These are phyloP conservation scores for Ramichloridium luteum DNA, from an alignment of 2,329 filamentous ascomycete genomes.

Conservation along the genomic window DNA sequence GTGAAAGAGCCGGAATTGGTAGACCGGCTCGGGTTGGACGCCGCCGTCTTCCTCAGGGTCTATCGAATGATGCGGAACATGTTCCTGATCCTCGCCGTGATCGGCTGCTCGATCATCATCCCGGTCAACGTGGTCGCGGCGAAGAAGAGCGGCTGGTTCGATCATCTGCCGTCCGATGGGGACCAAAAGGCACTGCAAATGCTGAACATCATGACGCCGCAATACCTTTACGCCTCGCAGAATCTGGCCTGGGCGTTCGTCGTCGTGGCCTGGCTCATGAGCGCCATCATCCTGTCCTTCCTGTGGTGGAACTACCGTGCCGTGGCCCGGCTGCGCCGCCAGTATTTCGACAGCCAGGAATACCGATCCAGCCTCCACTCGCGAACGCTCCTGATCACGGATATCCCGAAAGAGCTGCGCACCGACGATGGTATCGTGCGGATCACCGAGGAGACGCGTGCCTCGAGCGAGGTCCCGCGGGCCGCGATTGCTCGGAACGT, in stretches of 20 bases:
- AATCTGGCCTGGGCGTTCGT: slow-evolving; percentile 47
- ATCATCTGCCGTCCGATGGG: neutral
- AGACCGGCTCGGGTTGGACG: slow-evolving; percentile 79
- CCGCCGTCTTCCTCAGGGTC: slow-evolving; percentile 79
- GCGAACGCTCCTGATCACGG: slow-evolving; percentile 55
- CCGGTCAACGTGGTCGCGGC: slow-evolving; percentile 51
- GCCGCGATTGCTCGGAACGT: slow-evolving; percentile 84
- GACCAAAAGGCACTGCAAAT: slow-evolving; percentile 22
- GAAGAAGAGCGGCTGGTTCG: slow-evolving; percentile 15
- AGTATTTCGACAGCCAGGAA: slow-evolving; percentile 74
- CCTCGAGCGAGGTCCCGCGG: slow-evolving; percentile 64
- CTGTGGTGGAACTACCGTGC: slow-evolving; percentile 84
- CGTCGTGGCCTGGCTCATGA: slow-evolving; percentile 50
- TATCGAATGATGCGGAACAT: slow-evolving; percentile 86
- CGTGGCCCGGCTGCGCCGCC: slow-evolving; percentile 56
- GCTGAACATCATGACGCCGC: slow-evolving; percentile 47
- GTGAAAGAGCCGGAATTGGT: slow-evolving; percentile 68
- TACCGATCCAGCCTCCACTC: slow-evolving; percentile 83
- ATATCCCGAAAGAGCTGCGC: slow-evolving; percentile 64
- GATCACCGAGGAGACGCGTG: slow-evolving; percentile 68
- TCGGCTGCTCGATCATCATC: slow-evolving; percentile 67
- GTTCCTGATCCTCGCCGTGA: slow-evolving; percentile 57
- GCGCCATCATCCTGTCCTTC: slow-evolving; percentile 64
- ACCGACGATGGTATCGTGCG: slow-evolving; percentile 79
- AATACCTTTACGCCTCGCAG: slow-evolving; percentile 34